Base-by-base conservation (phyloP, 2,329 filamentous ascomycete genomes). In the Cladosporium cucumerinum region DNA sequence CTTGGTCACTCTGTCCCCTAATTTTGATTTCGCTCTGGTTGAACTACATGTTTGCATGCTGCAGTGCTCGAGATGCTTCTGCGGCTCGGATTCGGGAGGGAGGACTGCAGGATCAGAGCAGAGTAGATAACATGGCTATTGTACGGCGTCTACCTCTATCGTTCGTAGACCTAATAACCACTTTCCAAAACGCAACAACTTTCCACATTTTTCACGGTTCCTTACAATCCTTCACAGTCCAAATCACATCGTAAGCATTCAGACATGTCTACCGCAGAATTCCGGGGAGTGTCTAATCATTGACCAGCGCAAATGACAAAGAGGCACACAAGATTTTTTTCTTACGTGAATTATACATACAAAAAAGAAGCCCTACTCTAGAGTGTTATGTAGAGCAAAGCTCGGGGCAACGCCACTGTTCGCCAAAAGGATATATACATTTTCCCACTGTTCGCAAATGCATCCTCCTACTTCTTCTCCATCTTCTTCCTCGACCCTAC, bases 351-450 rank as follows among this genome's bases (percentile, higher is more conserved):
- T 48, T 61, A 61, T 43, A 61, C 39, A 61, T 43, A 61, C 39
- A 61, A 61, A 61, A 48, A 61, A 60, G 28, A 39, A 54, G 59
- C 59, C 46, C 59, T 61, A 61, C 59, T 49, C 59, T 52, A 54
- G 21, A 54, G 26, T 54, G 26, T 32, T 54, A 54, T 54, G 51
- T 54, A 61, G 43, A 61, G 58, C 58, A 51, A 34, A 61, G 48
- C 48, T 61, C 32, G 23, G 39, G 60, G 49, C 60, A 62, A 62
- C 60, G 60, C 60, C 60, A 39, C 49, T 21, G 60, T 62, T 62
- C 60, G 60, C 60, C 60, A 62, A 54, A 54, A 54, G 60, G 60
- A 62, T 62, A 62, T 62, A 62, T 62, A 62, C 60, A 62, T 62
- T 55, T 62, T 51, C 30, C 48, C 34, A 21, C 18, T 61, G 36